phyloP scores from a whole-genome alignment of 768 basidiomycete species.

The Trametes villosa region DNA sequence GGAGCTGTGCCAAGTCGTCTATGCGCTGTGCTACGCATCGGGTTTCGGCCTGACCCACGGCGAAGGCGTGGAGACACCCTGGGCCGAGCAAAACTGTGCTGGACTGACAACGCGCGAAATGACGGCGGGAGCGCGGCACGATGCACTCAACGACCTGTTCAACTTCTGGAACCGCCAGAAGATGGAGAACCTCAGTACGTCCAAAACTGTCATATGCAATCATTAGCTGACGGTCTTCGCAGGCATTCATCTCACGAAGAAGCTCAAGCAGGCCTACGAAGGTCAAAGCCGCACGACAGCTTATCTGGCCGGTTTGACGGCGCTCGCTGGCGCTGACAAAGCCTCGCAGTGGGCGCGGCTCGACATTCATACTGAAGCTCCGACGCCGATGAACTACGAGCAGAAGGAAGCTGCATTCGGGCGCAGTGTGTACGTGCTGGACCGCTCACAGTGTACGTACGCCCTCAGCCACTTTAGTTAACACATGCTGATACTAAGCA shows the following conservation, averaged over 20 bases:
- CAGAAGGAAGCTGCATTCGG: not conserved
- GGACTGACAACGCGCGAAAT: not conserved
- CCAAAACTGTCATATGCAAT: not conserved
- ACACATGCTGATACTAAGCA: not conserved
- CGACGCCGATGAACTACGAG: not conserved
- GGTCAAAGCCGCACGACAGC: not conserved
- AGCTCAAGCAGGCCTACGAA: not conserved
- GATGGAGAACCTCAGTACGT: not conserved
- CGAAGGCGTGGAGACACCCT: not conserved
- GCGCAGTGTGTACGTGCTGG: not conserved
- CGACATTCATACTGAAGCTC: not conserved
- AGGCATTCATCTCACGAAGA: not conserved
- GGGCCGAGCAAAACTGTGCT: not conserved
- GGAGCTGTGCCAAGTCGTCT: not conserved
- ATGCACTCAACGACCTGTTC: not conserved
- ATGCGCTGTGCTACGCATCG: not conserved
- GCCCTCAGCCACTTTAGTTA: not conserved
- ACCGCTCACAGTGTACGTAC: not conserved
- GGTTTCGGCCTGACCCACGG: not conserved
- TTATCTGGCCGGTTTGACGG: not conserved
- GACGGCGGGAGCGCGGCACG: not conserved
- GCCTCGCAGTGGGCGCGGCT: not conserved
- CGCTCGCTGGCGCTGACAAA: not conserved
- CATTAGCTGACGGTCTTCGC: not conserved
- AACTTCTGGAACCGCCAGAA: constrained; percentile 5